These are phyloP conservation scores for Alisma plantagoaquatica DNA, from an alignment of 106 monocot species.

Conservation along the genomic window DNA sequence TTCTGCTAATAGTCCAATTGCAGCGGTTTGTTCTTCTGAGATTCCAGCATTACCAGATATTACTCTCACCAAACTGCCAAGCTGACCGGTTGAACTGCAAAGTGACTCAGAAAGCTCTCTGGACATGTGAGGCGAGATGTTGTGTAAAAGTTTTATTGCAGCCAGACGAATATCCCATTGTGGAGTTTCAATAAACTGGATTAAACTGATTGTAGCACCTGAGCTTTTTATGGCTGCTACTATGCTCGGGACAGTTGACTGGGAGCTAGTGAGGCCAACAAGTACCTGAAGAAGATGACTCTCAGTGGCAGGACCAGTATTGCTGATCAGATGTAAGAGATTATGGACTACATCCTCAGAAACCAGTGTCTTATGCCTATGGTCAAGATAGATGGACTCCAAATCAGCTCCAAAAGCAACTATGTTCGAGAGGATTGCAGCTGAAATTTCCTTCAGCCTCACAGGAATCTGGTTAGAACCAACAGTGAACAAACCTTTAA, in stretches of 20 bases:
- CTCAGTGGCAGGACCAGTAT: conserved; percentile 86
- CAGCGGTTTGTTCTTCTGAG: conserved; percentile 92
- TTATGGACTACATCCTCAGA: conserved; percentile 86
- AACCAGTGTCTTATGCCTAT: conserved; percentile 45
- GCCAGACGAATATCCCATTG: conserved; percentile 71
- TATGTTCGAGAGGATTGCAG: conserved; percentile 22
- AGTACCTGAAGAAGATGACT: conserved; percentile 86
- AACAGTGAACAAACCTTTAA: conserved; percentile 16
- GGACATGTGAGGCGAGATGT: conserved; percentile 74
- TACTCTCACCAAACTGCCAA: conserved; percentile 46
- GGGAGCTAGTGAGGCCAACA: conserved; percentile 71
- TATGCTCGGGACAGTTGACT: conserved; percentile 37
- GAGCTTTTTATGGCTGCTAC: conserved; percentile 83
- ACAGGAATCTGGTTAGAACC: conserved; percentile 12
- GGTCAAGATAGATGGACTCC: conserved; percentile 50
- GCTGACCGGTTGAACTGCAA: conserved; percentile 41
- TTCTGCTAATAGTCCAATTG: conserved; percentile 59
- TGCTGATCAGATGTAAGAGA: conserved; percentile 87
- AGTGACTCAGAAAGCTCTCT: conserved; percentile 67
- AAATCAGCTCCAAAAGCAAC: conserved; percentile 16
- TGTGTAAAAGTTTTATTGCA: conserved; percentile 70
- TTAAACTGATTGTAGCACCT: conserved; percentile 77
- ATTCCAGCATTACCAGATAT: conserved; percentile 57
- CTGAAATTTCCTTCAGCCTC: conserved; percentile 18
- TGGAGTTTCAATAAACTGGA: conserved; percentile 81